phyloP scores from a whole-genome alignment of 1,284 basidiomycete species.

The Schizophyllum amplum region DNA sequence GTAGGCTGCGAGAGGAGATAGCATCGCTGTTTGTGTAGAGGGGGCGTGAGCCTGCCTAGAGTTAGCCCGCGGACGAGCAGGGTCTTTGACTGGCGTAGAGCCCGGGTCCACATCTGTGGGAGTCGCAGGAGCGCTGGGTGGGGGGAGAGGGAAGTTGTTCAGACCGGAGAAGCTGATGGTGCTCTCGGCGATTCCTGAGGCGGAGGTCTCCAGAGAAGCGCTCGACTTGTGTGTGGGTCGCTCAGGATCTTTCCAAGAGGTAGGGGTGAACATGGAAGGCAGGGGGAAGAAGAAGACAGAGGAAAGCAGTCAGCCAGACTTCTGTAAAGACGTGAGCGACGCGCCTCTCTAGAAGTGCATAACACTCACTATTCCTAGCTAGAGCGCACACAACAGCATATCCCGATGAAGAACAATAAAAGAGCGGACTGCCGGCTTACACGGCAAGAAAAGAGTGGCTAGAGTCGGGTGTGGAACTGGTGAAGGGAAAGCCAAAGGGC shows the following conservation, averaged over 20 bases:
- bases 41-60: constrained; percentile 9
- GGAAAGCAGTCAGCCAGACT: too few species aligned
- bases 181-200: constrained; percentile 46
- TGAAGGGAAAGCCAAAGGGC: neutral
- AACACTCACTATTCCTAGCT: neutral
- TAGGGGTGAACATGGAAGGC: neutral
- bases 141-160: constrained; percentile 22
- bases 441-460: neutral
- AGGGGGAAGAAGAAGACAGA: neutral
- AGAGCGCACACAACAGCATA: neutral
- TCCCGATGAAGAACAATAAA: neutral
- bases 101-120: constrained; percentile 12
- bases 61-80: constrained; percentile 10
- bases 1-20: constrained; percentile 5
- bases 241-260: constrained; percentile 1
- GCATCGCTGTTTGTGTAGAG: neutral
- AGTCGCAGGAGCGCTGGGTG: constrained; percentile 23
- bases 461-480: neutral
- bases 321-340: neutral
- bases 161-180: constrained; percentile 38
- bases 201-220: constrained; percentile 37
- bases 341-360: neutral
- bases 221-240: constrained; percentile 25
- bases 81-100: constrained; percentile 4
- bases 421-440: neutral